A percentile compares a stretch with the other conserved stretches of the same genome.
Conservation (phyloP, 768 basidiomycete genomes). For the Russula brevipes region DNA sequence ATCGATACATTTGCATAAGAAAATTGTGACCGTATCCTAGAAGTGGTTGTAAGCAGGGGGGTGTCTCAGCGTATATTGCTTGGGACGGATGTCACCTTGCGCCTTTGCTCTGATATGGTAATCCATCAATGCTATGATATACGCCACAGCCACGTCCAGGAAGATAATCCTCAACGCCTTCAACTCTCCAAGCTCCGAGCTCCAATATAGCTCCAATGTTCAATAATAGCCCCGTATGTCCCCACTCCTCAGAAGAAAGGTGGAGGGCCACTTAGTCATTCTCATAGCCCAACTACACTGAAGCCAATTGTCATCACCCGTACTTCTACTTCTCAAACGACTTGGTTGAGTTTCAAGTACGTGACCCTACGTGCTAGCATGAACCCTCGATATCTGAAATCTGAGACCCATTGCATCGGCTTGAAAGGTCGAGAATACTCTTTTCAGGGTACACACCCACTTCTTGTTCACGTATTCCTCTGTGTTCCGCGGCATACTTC, state of each 20-base stretch:
- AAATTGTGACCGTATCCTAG: too few relatives aligned
- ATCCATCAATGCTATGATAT: too few relatives aligned
- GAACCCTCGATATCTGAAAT: neutral
- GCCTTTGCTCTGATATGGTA: too few relatives aligned
- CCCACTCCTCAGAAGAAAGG: neutral
- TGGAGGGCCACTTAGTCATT: neutral
- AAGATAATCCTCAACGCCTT: too few relatives aligned
- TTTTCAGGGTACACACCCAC: slow-evolving; percentile 7
- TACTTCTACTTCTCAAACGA: neutral
- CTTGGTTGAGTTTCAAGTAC: neutral
- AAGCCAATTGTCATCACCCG: neutral
- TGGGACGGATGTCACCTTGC: too few relatives aligned
- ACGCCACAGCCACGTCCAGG: too few relatives aligned
- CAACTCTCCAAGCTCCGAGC: too few relatives aligned
- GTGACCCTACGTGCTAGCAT: neutral
- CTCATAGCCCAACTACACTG: neutral
- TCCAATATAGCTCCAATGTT: neutral
- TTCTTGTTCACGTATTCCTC: neutral
- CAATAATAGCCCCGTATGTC: slow-evolving; percentile 9
- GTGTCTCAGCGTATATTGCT: too few relatives aligned
- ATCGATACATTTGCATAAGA: too few relatives aligned
- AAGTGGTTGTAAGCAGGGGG: too few relatives aligned
- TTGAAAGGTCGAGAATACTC: neutral
- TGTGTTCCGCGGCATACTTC: neutral
- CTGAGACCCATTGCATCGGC: neutral